Base-by-base conservation (phyloP, 1,284 basidiomycete species). In the Ustilago hordei region DNA sequence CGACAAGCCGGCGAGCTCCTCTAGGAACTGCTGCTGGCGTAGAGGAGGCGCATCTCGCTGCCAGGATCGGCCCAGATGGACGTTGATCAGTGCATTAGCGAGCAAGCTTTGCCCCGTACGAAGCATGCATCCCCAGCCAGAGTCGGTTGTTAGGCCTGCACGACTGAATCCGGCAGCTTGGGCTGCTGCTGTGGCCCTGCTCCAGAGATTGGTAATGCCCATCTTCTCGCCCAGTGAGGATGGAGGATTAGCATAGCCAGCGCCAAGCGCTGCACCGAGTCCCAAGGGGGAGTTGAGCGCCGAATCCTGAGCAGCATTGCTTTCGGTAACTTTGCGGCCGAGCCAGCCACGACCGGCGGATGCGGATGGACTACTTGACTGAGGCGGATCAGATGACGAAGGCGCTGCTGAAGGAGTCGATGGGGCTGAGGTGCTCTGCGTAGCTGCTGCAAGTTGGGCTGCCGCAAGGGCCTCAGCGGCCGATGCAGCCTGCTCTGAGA, bases 51-150 rank as follows among this genome's bases (percentile, higher is more conserved):
- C 34, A 15, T 62, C 64, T 43, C 79, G 58, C 53, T 73, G 65
- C 83, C 83, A 84, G 2, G 69, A 60, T 19, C 82, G 64, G 3
- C 94, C 94, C 0, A 97, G 88, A 87, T 96, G 93, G 6, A 93
- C 87, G 84, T 92, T 90, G 15, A 95, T 86, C 28, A 98, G 88
- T 0, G 95, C 91, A 80, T 95, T 98, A 5, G 95, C 96, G 17
- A 99, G 88, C 71, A 99, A 85, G 80, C 93, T 93, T 87, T 98
- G 96, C 0, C 95, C 95, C 0, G 96, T 98, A 31, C 96, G 88
- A 34, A 98, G 87, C 96, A 99, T 98, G 86, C 96, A 99, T 0
- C 96, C 96, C 96, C 96, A 99, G 0, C 96, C 96, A 0, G 94
- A 89, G 88, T 99, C 96, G 77, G 91, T 93, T n/a, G 92, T 94